Evolutionary conservation across 73 alveolate genomes (phyloP).

Genomic region (Effrenium voratum): DNA sequence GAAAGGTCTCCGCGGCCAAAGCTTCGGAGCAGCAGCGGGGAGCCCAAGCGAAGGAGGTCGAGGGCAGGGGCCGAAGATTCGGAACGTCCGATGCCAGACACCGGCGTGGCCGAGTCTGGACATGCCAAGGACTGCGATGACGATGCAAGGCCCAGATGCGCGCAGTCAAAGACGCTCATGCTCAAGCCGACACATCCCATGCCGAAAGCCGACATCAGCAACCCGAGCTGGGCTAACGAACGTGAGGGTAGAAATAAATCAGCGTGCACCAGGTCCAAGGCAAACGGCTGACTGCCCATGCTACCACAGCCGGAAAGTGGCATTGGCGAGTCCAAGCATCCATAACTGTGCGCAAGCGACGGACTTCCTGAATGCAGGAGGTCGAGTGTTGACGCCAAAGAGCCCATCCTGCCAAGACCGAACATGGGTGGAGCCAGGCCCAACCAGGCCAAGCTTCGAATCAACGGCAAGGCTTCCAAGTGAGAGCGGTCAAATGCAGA

Average conservation of each 20-base stretch:
- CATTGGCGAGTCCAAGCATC: not conserved
- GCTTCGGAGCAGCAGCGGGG: not conserved
- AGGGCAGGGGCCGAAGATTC: too few species aligned
- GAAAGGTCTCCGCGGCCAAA: not conserved
- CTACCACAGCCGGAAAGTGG: not conserved
- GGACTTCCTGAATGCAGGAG: not conserved
- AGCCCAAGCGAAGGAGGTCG: not conserved
- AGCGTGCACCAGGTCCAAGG: not conserved
- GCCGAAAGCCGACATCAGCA: not conserved
- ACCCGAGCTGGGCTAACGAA: not conserved
- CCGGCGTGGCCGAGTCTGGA: too few species aligned
- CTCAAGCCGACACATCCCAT: not conserved
- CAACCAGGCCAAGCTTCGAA: not conserved
- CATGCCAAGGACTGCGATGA: not conserved
- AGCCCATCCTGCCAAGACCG: not conserved
- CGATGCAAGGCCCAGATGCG: not conserved
- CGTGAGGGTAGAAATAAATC: not conserved
- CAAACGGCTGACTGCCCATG: not conserved
- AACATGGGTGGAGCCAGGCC: not conserved
- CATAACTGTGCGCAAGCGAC: constrained; percentile 40
- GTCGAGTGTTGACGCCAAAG: not conserved
- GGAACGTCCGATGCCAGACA: too few species aligned
- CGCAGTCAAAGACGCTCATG: not conserved
- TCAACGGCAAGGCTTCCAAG: not conserved
- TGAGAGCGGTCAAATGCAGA: not conserved